Evolutionary conservation across 2,329 filamentous ascomycete species (phyloP).

Genomic region (Thielaviopsis punctulata): DNA sequence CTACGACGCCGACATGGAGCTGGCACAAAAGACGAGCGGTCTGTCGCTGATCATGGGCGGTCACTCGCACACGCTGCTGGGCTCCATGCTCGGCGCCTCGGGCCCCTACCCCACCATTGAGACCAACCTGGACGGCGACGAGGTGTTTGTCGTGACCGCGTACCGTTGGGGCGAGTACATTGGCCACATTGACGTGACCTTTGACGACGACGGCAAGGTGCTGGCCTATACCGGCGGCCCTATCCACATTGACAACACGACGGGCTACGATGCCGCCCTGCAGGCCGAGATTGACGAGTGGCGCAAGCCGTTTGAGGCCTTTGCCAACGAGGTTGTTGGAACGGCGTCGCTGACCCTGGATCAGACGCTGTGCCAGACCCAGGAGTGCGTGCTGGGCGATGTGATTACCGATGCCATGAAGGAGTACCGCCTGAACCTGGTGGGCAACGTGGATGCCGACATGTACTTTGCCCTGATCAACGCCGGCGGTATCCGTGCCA

Average conservation of each 20-base stretch:
- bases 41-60: constrained; percentile 53
- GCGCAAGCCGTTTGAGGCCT: constrained; percentile 43
- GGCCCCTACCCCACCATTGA: constrained; percentile 48
- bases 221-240: constrained; percentile 46
- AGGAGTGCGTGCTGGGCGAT: constrained; percentile 41
- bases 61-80: constrained; percentile 43
- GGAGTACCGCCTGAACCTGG: constrained; percentile 36
- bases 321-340: constrained; percentile 39
- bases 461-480: constrained; percentile 41
- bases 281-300: constrained; percentile 41
- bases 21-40: constrained; percentile 41
- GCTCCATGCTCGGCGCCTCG: constrained; percentile 37
- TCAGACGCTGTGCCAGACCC: constrained; percentile 37
- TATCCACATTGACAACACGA: constrained; percentile 45
- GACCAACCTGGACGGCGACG: constrained; percentile 41
- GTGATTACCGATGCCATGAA: constrained; percentile 43
- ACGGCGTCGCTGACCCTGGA: constrained; percentile 36
- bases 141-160: constrained; percentile 51
- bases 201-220: constrained; percentile 41
- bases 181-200: constrained; percentile 49
- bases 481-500: constrained; percentile 45
- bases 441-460: constrained; percentile 24
- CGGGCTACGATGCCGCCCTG: constrained; percentile 35
- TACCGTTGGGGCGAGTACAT: constrained; percentile 54
- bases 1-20: constrained; percentile 43